Base-by-base conservation (phyloP, 169 alveolate species). In the Neospora caninum region DNA sequence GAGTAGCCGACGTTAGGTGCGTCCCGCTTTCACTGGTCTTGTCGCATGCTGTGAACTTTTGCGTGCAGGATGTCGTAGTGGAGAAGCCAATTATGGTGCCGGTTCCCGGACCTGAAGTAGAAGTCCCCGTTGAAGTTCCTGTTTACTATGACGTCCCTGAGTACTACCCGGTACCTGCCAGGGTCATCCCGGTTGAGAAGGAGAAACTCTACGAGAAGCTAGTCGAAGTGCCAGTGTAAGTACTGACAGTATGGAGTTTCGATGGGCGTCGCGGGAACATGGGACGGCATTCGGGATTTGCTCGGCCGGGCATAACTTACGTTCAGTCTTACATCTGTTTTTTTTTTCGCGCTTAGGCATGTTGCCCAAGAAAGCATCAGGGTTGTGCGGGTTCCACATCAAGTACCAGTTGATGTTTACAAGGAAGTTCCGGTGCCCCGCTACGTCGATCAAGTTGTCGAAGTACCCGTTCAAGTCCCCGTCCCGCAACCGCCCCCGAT, bases 191-290 rank as follows among this genome's bases (percentile, higher is more conserved):
- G 0, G 80, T 87, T 29, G 92, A 87, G 43, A 13, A 53, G 39
- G 92, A 87, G 67, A 45, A 54, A 73, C 31, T 87, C 80, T 87
- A 87, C 49, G 92, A 87, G 80, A 87, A 87, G 80, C 54, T 87
- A 20, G 80, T 87, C 43, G 92, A 87, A 58, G 53, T 87, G 20
- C 92, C 92, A n/a, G 92, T 87, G 92, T 87, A n/a, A 45, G 92
- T 13, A 87, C 92, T 31, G 49, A 27, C 38, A 83, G 54, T 42
- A 1, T n/a, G 22, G 67, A 41, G 43, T 78, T 6, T n/a, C 13
- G 39, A 2, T 78, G 29, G 9, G 45, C 86, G 10, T 78, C 73
- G 73, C n/a, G 31, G 73, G 25, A 27, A 29, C 7, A 64, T 64
- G 73, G 73, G 25, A n/a, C n/a, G n/a, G n/a, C 31, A 64, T 27